phyloP scores from a whole-genome alignment of 768 basidiomycete genomes.

The Agaricus blazei region DNA sequence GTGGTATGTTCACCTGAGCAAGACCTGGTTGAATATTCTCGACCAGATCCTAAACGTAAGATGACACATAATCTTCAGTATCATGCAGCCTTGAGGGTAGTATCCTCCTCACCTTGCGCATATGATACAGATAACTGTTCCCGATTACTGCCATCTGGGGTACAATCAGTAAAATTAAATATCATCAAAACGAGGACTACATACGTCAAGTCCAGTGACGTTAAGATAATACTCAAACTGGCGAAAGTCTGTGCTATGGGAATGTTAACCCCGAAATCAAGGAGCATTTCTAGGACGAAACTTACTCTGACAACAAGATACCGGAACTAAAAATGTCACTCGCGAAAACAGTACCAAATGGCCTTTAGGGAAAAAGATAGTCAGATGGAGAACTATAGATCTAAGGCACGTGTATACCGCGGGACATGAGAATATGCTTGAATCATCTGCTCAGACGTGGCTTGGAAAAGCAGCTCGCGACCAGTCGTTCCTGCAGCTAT shows the following conservation, averaged over 20 bases:
- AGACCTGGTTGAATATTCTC: constrained; percentile 84
- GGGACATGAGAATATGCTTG: constrained; percentile 84
- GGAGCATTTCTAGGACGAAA: constrained; percentile 3
- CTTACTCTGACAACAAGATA: constrained; percentile 83
- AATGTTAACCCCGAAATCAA: not conserved
- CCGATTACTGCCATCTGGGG: constrained; percentile 86
- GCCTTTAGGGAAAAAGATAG: constrained; percentile 35
- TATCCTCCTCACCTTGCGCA: constrained; percentile 57
- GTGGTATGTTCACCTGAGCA: constrained; percentile 38
- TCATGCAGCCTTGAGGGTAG: not conserved
- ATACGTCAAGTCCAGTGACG: constrained; percentile 85
- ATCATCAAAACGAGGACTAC: constrained; percentile 17
- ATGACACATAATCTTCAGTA: not conserved
- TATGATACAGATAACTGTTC: constrained; percentile 93
- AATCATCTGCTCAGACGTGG: constrained; percentile 93
- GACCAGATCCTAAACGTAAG: constrained; percentile 54
- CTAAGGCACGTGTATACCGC: constrained; percentile 35
- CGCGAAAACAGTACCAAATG: constrained; percentile 85
- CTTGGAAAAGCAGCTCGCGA: constrained; percentile 90
- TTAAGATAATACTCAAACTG: constrained; percentile 90
- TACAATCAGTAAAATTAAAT: constrained; percentile 1
- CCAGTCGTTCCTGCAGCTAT: constrained; percentile 84
- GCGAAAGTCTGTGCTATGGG: constrained; percentile 82
- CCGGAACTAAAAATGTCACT: constrained; percentile 93
- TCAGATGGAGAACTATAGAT: not conserved